Evolutionary conservation across 768 basidiomycete genomes (phyloP).

Genomic region (Scleroderma citrinum): DNA sequence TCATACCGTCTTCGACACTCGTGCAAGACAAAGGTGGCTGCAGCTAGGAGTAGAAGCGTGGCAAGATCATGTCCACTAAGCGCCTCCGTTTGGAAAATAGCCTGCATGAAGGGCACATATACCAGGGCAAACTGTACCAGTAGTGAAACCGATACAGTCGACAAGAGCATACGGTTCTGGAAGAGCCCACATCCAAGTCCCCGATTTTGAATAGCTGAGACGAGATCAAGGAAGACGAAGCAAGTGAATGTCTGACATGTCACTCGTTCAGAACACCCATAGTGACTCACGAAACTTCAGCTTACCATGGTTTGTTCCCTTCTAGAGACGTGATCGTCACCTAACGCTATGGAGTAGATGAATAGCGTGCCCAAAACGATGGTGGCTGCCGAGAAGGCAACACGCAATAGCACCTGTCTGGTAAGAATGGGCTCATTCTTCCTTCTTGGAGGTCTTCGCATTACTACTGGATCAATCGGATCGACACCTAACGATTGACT

Average conservation of each 20-base stretch:
- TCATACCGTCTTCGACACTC: constrained; percentile 79
- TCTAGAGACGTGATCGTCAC: constrained; percentile 76
- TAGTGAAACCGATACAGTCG: constrained; percentile 84
- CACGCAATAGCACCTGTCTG: constrained; percentile 62
- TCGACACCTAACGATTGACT: constrained; percentile 96
- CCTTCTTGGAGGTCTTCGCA: constrained; percentile 87
- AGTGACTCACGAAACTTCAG: constrained; percentile 2
- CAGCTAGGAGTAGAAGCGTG: constrained; percentile 64
- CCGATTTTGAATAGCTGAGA: constrained; percentile 91
- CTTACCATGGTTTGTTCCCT: constrained; percentile 96
- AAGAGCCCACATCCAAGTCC: constrained; percentile 79
- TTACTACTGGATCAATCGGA: constrained; percentile 89
- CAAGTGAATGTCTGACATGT: constrained; percentile 83
- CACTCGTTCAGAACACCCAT: not conserved
- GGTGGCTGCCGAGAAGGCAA: constrained; percentile 88
- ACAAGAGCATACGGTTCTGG: constrained; percentile 85
- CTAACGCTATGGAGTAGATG: constrained; percentile 76
- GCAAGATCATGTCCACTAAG: constrained; percentile 61
- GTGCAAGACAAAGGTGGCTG: constrained; percentile 60
- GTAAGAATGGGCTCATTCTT: constrained; percentile 91
- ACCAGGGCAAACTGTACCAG: constrained; percentile 79
- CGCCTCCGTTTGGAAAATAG: constrained; percentile 90
- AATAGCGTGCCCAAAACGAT: constrained; percentile 88
- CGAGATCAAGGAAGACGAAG: constrained; percentile 95
- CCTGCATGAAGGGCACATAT: constrained; percentile 88